phyloP scores from a whole-genome alignment of 2,329 filamentous ascomycete species.

The Emmonsiellopsis sp. region DNA sequence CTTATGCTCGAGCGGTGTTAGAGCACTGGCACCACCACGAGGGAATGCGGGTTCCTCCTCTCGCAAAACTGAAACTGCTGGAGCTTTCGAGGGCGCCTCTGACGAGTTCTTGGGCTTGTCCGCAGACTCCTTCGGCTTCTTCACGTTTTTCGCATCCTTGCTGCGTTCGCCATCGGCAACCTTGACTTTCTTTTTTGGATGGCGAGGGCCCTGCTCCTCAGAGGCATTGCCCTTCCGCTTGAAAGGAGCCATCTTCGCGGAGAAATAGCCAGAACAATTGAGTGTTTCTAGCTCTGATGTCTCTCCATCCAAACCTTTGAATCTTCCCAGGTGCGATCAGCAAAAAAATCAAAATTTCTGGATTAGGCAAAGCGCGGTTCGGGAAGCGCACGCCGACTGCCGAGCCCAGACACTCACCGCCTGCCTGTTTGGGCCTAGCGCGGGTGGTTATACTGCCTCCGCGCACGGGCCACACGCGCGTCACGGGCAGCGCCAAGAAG shows the following conservation, averaged over 20 bases:
- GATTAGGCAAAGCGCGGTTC: conserved; percentile 4
- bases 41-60: conserved; percentile 89
- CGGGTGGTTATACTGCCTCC: background rate
- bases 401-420: conserved; percentile 3
- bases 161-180: conserved; percentile 26
- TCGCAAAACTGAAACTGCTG: conserved; percentile 38
- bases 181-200: conserved; percentile 32
- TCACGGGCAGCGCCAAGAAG: conserved; percentile 1
- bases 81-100: conserved; percentile 4
- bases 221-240: conserved; percentile 36
- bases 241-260: conserved; percentile 32
- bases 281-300: background rate
- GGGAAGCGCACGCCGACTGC: conserved; percentile 3
- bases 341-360: conserved; percentile 8
- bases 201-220: conserved; percentile 25
- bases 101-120: conserved; percentile 12
- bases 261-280: conserved; percentile 1
- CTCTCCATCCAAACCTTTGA: background rate
- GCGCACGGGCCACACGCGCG: conserved; percentile 3
- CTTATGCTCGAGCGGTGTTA: conserved; percentile 91
- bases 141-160: conserved; percentile 24
- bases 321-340: background rate
- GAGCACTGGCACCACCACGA: conserved; percentile 77
- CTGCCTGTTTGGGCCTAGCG: background rate
- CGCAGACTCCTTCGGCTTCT: conserved; percentile 15